Evolutionary conservation across 345 rosid genomes (phyloP), one percentile per base, ranked within the genome.

Genomic region (sweet orange (Citrus sinensis)): DNA sequence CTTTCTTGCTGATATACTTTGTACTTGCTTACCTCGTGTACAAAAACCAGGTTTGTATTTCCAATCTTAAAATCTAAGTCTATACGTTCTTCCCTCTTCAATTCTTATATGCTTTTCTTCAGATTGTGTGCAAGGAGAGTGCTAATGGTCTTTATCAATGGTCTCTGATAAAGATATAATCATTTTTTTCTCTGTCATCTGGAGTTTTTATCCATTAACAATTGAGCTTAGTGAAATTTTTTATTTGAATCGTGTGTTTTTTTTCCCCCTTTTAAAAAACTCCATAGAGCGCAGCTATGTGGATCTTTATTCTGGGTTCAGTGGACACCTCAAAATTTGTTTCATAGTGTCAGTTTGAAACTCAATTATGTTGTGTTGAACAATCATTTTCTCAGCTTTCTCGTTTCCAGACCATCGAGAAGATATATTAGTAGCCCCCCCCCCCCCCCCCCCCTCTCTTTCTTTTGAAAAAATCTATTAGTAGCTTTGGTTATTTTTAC

Each of bases 1-100:
- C 96, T 25, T 85, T 92, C 76, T 74, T 93, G 88, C 86, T 95
- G 81, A 79, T 87, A 51, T 93, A 93, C 88, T 95, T 91, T 67
- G 76, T 85, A 32, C 87, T 92, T 63, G 97, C 92, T 10, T 92
- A 81, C 86, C 87, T 91, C 11, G 86, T 95, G 67, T 93, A 92
- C 79, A 85, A 87, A 78, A 93, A 95, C 77, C 99, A 95, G 96
- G 98, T 93, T 66, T 72, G 49, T 71, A 59, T 72, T 35, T 80
- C 30, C 37, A 17, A 9, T 76, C 19, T 46, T 13, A 46, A 16
- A 46, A 46, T 46, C 17, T 46, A 46, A 46, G 17, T 46, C 51
- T 25, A 59, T 71, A 34, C 49, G 46, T 78, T 71, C n/a, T 29
- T 76, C 51, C 29, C 22, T 55, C 22, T 64, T 80, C 5, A 24